phyloP scores from a whole-genome alignment of 805 yeast species.

The Nakazawaea ernobii region DNA sequence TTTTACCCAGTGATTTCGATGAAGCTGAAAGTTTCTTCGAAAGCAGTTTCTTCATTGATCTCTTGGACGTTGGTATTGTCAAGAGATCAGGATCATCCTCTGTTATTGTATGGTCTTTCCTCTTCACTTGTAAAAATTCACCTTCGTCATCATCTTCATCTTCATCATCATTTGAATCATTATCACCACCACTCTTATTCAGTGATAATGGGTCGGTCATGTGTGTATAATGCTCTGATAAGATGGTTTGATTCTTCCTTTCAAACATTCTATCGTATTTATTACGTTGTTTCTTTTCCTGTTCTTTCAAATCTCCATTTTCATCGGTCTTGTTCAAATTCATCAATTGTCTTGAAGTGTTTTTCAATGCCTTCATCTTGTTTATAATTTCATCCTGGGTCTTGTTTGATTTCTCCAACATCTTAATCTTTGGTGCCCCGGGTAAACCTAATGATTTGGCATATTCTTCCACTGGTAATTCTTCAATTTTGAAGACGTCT shows the following conservation, averaged over 20 bases:
- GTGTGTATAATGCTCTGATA: constrained; percentile 81
- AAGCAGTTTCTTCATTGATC: constrained; percentile 79
- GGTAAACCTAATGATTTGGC: constrained; percentile 91
- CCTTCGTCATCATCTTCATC: constrained; percentile 46
- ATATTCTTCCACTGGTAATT: constrained; percentile 72
- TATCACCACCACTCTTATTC: constrained; percentile 14
- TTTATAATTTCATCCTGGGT: constrained; percentile 27
- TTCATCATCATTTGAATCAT: constrained; percentile 26
- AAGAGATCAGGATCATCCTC: constrained; percentile 58
- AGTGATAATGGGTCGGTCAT: constrained; percentile 36
- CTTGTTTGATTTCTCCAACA: constrained; percentile 37
- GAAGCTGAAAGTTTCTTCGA: constrained; percentile 73
- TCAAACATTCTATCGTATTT: constrained; percentile 95
- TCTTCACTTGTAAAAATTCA: constrained; percentile 66
- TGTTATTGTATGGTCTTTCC: constrained; percentile 64
- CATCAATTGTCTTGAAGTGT: constrained; percentile 67
- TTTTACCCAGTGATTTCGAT: constrained; percentile 63
- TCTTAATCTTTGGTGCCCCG: constrained; percentile 90
- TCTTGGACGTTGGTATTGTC: constrained; percentile 64
- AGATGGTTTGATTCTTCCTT: constrained; percentile 85
- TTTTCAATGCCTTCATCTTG: constrained; percentile 66
- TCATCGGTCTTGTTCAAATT: constrained; percentile 51
- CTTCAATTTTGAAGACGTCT: constrained; percentile 72
- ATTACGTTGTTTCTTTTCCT: constrained; percentile 56
- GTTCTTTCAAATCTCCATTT: constrained; percentile 51